Evolutionary conservation across 768 basidiomycete species (phyloP).

Genomic region (Trametes cubensis): DNA sequence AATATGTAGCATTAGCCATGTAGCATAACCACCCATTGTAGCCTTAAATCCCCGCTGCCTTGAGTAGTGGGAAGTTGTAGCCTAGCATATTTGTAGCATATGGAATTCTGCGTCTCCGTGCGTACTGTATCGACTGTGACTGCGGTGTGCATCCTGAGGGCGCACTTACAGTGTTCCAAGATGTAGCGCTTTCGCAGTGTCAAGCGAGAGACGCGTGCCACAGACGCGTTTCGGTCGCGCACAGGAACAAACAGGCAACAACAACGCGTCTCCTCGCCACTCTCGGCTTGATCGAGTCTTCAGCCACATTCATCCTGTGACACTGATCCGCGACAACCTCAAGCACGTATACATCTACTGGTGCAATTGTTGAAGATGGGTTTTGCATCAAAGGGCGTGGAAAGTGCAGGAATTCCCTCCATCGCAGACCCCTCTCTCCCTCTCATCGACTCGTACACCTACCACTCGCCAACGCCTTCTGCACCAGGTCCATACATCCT

Average conservation of each 20-base stretch:
- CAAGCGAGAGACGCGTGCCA: neutral
- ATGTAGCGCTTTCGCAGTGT: too few relatives aligned
- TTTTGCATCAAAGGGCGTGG: neutral
- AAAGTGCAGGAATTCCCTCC: conserved; percentile 47
- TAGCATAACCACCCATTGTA: too few relatives aligned
- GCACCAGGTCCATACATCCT: conserved; percentile 84
- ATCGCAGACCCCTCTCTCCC: conserved; percentile 59
- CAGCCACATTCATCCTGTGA: too few relatives aligned
- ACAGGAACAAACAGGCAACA: neutral
- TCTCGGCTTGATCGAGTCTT: too few relatives aligned
- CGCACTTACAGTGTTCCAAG: too few relatives aligned
- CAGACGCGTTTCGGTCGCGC: conserved; percentile 4
- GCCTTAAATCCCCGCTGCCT: too few relatives aligned
- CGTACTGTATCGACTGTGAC: neutral
- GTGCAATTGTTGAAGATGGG: neutral
- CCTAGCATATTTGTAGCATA: too few relatives aligned
- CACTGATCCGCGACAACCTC: too few relatives aligned
- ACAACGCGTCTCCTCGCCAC: neutral
- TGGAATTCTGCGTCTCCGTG: neutral
- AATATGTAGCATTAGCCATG: too few relatives aligned
- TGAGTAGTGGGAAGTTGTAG: too few relatives aligned
- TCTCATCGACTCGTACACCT: conserved; percentile 71
- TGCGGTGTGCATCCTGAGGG: too few relatives aligned
- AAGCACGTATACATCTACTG: too few relatives aligned
- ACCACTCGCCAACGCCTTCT: conserved; percentile 74